These are phyloP conservation scores for Neurospora sp. DNA, from an alignment of 495 filamentous ascomycete species.

Conservation along the genomic window DNA sequence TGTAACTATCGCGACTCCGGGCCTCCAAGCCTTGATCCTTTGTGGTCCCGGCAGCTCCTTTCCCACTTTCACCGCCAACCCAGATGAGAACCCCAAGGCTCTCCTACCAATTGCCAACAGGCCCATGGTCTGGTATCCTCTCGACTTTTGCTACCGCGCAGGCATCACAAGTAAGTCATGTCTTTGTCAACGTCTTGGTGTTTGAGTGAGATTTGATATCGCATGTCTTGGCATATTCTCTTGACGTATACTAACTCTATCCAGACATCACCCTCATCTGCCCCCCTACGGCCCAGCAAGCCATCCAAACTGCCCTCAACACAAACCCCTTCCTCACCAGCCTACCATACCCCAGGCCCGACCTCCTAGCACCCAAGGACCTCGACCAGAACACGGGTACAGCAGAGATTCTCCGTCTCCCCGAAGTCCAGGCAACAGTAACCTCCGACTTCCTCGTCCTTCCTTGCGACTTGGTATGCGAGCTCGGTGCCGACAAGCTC, in stretches of 20 bases:
- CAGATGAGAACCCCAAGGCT: slow-evolving; percentile 83
- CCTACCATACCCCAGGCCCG: slow-evolving; percentile 62
- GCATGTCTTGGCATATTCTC: not conserved
- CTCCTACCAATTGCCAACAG: slow-evolving; percentile 87
- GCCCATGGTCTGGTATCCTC: slow-evolving; percentile 90
- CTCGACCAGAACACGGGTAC: slow-evolving; percentile 74
- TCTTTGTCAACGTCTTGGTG: not conserved
- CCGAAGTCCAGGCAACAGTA: slow-evolving; percentile 59
- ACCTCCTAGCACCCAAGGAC: slow-evolving; percentile 61
- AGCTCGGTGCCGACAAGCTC: slow-evolving; percentile 70
- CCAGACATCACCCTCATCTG: slow-evolving; percentile 77
- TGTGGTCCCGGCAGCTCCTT: slow-evolving; percentile 87
- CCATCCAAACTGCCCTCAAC: slow-evolving; percentile 67
- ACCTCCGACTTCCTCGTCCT: slow-evolving; percentile 81
- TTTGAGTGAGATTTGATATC: slow-evolving; percentile 7
- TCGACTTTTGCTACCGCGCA: slow-evolving; percentile 82
- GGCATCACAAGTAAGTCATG: slow-evolving; percentile 61
- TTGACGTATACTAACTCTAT: not conserved
- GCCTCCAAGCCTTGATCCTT: slow-evolving; percentile 88
- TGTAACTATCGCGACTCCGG: slow-evolving; percentile 57
- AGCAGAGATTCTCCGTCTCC: slow-evolving; percentile 76
- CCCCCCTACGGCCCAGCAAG: slow-evolving; percentile 59
- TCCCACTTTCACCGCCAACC: slow-evolving; percentile 82
- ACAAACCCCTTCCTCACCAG: slow-evolving; percentile 82
- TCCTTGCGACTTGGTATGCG: slow-evolving; percentile 89